Conservation (phyloP, 495 filamentous ascomycete genomes). For the Aspergillus kassunensis region DNA sequence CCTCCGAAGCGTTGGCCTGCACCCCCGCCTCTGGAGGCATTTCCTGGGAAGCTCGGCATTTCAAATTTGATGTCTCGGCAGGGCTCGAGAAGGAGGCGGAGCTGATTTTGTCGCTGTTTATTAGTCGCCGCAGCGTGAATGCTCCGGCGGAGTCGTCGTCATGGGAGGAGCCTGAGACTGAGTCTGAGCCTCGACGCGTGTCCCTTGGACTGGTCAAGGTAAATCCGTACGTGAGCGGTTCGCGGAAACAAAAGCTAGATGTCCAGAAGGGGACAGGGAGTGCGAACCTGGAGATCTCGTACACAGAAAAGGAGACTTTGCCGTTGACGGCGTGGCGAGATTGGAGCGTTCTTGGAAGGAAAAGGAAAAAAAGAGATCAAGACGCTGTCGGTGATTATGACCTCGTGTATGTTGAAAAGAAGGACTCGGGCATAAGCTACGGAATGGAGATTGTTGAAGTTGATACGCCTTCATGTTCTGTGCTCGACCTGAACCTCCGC, state of each 20-base stretch:
- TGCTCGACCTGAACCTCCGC: too few relatives aligned
- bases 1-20: not conserved
- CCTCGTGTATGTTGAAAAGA: constrained; percentile 3
- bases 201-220: not conserved
- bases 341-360: not conserved
- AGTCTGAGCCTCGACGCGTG: not conserved
- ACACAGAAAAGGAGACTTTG: not conserved
- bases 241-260: not conserved
- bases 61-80: constrained; percentile 1
- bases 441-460: not conserved
- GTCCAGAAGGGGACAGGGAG: not conserved
- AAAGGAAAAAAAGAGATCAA: not conserved
- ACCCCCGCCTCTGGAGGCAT: not conserved
- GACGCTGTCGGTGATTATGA: not conserved
- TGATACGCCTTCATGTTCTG: too few relatives aligned
- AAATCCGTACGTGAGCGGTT: not conserved
- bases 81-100: not conserved
- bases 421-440: constrained; percentile 3
- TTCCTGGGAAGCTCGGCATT: not conserved
- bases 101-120: not conserved
- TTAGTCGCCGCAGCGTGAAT: not conserved
- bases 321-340: not conserved
- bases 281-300: not conserved
- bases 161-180: not conserved
- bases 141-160: too few relatives aligned